These are phyloP conservation scores for Pseudogymnoascus sp. DNA, from an alignment of 2,329 filamentous ascomycete species.

Conservation along the genomic window DNA sequence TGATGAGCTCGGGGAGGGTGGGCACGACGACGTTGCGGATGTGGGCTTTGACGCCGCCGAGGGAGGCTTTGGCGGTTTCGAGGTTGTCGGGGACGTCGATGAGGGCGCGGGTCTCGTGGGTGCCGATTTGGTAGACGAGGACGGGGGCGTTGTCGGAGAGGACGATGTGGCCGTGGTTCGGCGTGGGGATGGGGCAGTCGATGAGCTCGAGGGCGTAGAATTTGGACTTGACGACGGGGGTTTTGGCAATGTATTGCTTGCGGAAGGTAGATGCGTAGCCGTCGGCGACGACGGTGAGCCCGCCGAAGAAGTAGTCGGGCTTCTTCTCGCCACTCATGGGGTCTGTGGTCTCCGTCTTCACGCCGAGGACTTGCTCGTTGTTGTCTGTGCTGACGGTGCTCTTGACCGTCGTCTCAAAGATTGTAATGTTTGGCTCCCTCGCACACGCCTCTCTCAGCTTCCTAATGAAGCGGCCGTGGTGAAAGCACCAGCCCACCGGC, in stretches of 20 bases:
- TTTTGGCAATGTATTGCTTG: conserved; percentile 61
- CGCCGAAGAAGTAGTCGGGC: conserved; percentile 76
- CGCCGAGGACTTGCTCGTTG: conserved; percentile 69
- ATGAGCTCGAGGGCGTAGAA: conserved; percentile 93
- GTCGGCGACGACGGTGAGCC: conserved; percentile 82
- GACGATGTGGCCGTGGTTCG: conserved; percentile 77
- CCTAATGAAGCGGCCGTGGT: conserved; percentile 89
- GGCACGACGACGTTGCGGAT: conserved; percentile 74
- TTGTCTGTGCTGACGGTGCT: conserved; percentile 64
- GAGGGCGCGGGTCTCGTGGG: conserved; percentile 83
- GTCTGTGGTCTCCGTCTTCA: conserved; percentile 62
- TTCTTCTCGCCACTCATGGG: conserved; percentile 47
- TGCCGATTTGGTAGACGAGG: conserved; percentile 93
- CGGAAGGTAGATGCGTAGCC: conserved; percentile 91
- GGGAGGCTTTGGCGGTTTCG: conserved; percentile 62
- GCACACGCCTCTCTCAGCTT: conserved; percentile 70
- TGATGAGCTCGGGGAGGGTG: conserved; percentile 62
- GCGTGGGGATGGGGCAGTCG: conserved; percentile 70
- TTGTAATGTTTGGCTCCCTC: conserved; percentile 72
- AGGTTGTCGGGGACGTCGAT: conserved; percentile 78
- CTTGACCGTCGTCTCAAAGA: conserved; percentile 82
- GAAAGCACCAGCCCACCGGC: conserved; percentile 74
- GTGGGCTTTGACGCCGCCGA: conserved; percentile 79
- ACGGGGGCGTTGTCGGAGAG: conserved; percentile 72
- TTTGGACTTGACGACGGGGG: conserved; percentile 68